phyloP scores from a whole-genome alignment of 495 filamentous ascomycete species.

The Hypoxylon rickii region DNA sequence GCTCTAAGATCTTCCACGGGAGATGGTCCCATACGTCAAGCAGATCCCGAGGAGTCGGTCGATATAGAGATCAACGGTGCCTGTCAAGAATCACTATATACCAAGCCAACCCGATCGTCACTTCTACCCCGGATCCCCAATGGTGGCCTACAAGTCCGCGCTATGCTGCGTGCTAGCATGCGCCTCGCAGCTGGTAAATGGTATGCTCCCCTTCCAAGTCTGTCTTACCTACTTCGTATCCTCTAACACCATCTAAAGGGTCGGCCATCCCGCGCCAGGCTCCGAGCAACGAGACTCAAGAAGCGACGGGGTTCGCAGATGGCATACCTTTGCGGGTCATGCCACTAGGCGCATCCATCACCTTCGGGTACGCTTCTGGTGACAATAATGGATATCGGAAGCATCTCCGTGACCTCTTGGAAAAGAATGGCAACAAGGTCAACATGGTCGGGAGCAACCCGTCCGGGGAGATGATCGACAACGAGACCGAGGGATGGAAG shows the following conservation, averaged over 20 bases:
- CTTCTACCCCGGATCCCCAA: not conserved
- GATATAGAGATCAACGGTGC: constrained; percentile 1
- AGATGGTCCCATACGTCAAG: not conserved
- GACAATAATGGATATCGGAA: constrained; percentile 51
- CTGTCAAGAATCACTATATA: not conserved
- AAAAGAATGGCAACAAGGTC: constrained; percentile 17
- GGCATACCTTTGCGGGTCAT: constrained; percentile 45
- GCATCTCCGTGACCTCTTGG: constrained; percentile 36
- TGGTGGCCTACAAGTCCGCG: constrained; percentile 15
- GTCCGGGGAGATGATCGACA: constrained; percentile 38
- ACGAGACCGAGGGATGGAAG: constrained; percentile 38
- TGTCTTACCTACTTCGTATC: not conserved
- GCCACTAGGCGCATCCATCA: constrained; percentile 58
- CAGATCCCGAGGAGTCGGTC: not conserved
- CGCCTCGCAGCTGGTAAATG: constrained; percentile 13
- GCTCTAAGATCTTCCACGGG: not conserved
- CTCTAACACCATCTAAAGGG: constrained; percentile 17
- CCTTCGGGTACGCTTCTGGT: constrained; percentile 44
- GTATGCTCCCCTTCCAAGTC: constrained; percentile 2
- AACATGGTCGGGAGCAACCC: constrained; percentile 39
- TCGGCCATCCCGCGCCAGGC: constrained; percentile 1
- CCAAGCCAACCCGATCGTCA: not conserved
- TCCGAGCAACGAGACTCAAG: not conserved
- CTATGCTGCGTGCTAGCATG: constrained; percentile 23
- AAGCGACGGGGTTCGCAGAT: constrained; percentile 15